These are phyloP conservation scores for Penicillium sp. DNA, from an alignment of 2,329 filamentous ascomycete species.

Conservation along the genomic window DNA sequence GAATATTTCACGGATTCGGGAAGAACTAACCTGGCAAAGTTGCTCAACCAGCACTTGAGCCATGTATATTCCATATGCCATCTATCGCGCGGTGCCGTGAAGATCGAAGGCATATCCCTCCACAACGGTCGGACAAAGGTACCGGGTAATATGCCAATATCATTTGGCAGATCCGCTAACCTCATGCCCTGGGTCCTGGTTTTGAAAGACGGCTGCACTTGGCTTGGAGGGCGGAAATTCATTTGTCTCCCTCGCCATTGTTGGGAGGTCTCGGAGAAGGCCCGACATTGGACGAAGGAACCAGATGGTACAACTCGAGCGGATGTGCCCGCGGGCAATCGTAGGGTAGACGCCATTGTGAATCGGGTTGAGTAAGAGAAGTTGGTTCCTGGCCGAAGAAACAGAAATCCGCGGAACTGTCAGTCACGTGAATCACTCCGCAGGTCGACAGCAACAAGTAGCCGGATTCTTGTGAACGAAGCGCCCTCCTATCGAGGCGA, in stretches of 20 bases:
- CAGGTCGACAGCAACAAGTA: slow-evolving; percentile 8
- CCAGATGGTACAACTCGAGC: slow-evolving; percentile 19
- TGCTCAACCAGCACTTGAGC: slow-evolving; percentile 35
- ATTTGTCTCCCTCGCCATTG: slow-evolving; percentile 20
- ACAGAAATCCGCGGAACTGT: slow-evolving; percentile 22
- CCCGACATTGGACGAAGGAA: slow-evolving; percentile 29
- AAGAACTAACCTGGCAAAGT: slow-evolving; percentile 34
- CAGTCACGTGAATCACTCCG: slow-evolving; percentile 24
- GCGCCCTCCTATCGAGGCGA: neutral
- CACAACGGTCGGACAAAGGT: slow-evolving; percentile 41
- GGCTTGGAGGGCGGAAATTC: slow-evolving; percentile 17
- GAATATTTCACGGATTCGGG: neutral
- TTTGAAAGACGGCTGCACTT: slow-evolving; percentile 38
- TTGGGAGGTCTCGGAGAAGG: slow-evolving; percentile 35
- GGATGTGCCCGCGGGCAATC: slow-evolving; percentile 24
- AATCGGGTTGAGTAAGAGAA: slow-evolving; percentile 8
- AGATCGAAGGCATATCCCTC: slow-evolving; percentile 42
- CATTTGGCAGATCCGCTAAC: slow-evolving; percentile 38
- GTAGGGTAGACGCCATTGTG: slow-evolving; percentile 35
- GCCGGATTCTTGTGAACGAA: neutral
- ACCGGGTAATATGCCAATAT: slow-evolving; percentile 47
- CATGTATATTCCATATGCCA: slow-evolving; percentile 41
- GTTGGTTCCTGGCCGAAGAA: slow-evolving; percentile 11
- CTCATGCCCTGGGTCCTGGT: slow-evolving; percentile 33
- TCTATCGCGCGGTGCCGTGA: slow-evolving; percentile 36